phyloP scores from a whole-genome alignment of 139 green algal species.

The Picochlorum sp. region DNA sequence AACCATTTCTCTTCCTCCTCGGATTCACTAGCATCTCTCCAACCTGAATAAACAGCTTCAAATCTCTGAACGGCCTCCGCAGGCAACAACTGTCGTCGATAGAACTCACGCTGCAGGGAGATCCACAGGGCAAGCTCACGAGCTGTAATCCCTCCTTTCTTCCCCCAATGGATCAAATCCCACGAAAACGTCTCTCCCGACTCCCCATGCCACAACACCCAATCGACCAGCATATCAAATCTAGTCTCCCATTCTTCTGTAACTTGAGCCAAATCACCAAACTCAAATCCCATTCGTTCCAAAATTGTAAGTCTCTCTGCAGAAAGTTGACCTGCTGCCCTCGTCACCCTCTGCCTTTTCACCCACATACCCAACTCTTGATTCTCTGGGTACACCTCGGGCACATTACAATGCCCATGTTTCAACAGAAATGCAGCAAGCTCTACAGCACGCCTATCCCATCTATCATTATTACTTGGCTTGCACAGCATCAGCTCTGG shows the following conservation, averaged over 20 bases:
- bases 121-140: constrained; percentile 44
- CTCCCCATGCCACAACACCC: constrained; percentile 39
- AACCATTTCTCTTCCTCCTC: constrained; percentile 20
- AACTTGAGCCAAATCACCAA: constrained; percentile 46
- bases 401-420: constrained; percentile 50
- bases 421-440: constrained; percentile 33
- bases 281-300: constrained; percentile 47
- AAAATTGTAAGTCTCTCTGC: constrained; percentile 36
- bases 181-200: constrained; percentile 30
- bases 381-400: constrained; percentile 29
- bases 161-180: constrained; percentile 39
- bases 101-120: constrained; percentile 46
- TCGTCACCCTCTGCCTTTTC: constrained; percentile 30
- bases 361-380: constrained; percentile 44
- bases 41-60: constrained; percentile 37
- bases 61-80: constrained; percentile 31
- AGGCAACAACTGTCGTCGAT: constrained; percentile 29
- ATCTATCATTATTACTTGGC: constrained; percentile 43
- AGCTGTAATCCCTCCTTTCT: constrained; percentile 26
- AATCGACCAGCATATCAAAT: constrained; percentile 51
- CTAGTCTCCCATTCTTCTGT: constrained; percentile 52
- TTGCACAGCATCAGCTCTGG: constrained; percentile 58
- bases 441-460: constrained; percentile 45
- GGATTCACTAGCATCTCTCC: constrained; percentile 23
- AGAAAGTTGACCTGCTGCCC: constrained; percentile 27